Conservation (phyloP, 768 basidiomycete species). For the Paxillus rubicundulus region DNA sequence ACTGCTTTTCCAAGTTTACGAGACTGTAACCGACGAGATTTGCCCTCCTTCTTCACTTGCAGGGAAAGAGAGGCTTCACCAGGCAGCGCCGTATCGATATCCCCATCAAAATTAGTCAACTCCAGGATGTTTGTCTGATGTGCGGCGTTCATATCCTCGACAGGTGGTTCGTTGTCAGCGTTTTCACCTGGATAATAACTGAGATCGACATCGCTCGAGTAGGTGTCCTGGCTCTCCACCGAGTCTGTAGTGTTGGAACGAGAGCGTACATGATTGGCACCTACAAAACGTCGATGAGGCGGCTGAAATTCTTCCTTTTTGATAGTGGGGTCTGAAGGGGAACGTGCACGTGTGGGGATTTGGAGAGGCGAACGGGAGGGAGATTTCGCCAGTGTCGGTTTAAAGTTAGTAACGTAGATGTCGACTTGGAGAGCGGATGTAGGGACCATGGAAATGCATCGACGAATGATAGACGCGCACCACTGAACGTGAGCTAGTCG, state of each 20-base stretch:
- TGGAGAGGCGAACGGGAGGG: conserved; percentile 2
- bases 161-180: conserved; percentile 23
- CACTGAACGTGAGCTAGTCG: conserved; percentile 67
- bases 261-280: conserved; percentile 4
- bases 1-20: conserved; percentile 25
- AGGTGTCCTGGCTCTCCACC: conserved; percentile 30
- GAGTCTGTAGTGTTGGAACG: conserved; percentile 25
- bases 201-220: conserved; percentile 39
- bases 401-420: conserved; percentile 69
- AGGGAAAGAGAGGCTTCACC: conserved; percentile 55
- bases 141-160: conserved; percentile 33
- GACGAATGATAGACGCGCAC: conserved; percentile 66
- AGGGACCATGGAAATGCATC: conserved; percentile 56
- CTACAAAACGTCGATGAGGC: conserved; percentile 33
- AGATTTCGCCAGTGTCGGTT: conserved; percentile 23
- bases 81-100: conserved; percentile 55
- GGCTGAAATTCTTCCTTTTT: conserved; percentile 31
- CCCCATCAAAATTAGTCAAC: conserved; percentile 77
- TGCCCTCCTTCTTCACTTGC: conserved; percentile 59
- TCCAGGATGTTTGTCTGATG: conserved; percentile 57
- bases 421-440: conserved; percentile 54
- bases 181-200: conserved; percentile 41
- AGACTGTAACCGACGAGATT: conserved; percentile 49
- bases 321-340: conserved; percentile 1
- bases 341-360: conserved; percentile 17